These are phyloP conservation scores for Colletotrichum tofieldiae DNA, from an alignment of 2,329 filamentous ascomycete species.

Conservation along the genomic window DNA sequence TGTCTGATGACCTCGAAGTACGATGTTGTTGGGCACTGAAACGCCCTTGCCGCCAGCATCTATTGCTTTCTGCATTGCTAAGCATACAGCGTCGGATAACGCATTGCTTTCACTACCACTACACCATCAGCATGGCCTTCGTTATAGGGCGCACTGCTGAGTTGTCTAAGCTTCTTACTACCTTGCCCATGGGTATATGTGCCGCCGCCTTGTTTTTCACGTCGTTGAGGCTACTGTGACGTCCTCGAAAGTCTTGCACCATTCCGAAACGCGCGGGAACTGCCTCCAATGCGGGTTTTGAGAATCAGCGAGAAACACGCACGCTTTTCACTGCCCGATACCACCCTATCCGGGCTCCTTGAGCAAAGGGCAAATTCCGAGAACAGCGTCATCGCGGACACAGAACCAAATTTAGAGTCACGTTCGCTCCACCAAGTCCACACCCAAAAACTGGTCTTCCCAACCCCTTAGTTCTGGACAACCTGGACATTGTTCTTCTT, in stretches of 20 bases:
- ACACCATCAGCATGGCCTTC: conserved; percentile 11
- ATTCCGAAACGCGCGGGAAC: background rate
- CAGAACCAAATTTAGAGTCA: background rate
- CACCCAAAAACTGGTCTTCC: background rate
- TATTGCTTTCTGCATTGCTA: conserved; percentile 47
- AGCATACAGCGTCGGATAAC: conserved; percentile 60
- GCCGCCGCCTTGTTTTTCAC: conserved; percentile 9
- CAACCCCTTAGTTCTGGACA: conserved; percentile 76
- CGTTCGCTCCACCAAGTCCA: background rate
- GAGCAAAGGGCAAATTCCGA: background rate
- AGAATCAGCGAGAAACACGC: background rate
- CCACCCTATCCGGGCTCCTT: background rate
- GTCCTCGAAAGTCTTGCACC: background rate
- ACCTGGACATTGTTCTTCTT: conserved; percentile 93
- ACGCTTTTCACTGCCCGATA: background rate
- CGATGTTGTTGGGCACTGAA: conserved; percentile 66
- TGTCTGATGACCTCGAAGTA: conserved; percentile 54
- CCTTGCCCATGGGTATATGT: conserved; percentile 13
- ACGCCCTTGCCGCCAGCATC: conserved; percentile 61
- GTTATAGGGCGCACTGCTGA: background rate
- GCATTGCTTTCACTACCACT: conserved; percentile 50
- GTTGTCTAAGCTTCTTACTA: background rate
- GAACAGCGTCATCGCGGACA: background rate
- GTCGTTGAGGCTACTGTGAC: background rate
- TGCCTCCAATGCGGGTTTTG: background rate